Evolutionary conservation across 2,329 filamentous ascomycete genomes (phyloP), one percentile per base, ranked within the genome.

Genomic region (Alternaria arborescens): DNA sequence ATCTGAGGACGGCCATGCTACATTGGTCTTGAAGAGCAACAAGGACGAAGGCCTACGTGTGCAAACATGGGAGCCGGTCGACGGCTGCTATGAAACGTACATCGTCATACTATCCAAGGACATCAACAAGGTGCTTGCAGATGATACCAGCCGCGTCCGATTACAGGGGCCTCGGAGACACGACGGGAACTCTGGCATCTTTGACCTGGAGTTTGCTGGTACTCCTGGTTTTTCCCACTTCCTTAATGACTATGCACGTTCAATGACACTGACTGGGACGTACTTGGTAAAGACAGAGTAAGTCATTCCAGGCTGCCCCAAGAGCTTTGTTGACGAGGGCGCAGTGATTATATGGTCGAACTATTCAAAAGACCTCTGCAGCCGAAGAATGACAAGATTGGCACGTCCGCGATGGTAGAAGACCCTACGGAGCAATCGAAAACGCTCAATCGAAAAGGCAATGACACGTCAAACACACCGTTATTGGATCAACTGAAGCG

Each of bases 151-250:
- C 8, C 63, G 63, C 8, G 64, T 76, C 36, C 70, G 74, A 18
- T 32, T 77, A 3, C 32, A 36, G 18, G 72, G 74, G 2, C 38
- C 66, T 12, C 34, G 47, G 11, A 7, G 6, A 4, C 32, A 44
- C 6, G 42, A 68, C 12, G 64, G 62, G 5, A 59, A 61, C 20
- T 30, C 8, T 4, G 48, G 59, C 24, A 60, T 57, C 38, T 62
- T 67, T 51, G 74, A 77, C 42, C 43, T 77, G 8, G 24, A 67
- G 14, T 77, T 77, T 50, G 24, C 42, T 11, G 12, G 67, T 4
- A 20, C 43, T 2, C 1, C 36, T 0, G 55, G 69, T n/a, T 66
- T 71, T 22, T 3, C 36, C 36, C 2, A 16, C 0, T 71, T 73
- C 46, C 48, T 58, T 20, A 30, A 66, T 8, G 10, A 47, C 1